These are phyloP conservation scores for Misopates orontium DNA, from an alignment of 257 asterid species.

Conservation along the genomic window DNA sequence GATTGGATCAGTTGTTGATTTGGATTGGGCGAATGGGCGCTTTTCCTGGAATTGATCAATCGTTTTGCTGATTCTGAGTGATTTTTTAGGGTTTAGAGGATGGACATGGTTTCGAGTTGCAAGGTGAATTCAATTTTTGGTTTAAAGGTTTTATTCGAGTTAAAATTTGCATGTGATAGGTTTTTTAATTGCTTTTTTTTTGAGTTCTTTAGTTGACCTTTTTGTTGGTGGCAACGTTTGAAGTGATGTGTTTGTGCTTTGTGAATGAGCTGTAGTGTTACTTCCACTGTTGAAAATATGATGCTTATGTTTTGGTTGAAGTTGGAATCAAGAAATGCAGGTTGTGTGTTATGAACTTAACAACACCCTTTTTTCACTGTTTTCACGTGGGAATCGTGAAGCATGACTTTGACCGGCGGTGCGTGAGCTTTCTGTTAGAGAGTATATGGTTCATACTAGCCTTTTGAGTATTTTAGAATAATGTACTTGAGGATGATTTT, in stretches of 20 bases:
- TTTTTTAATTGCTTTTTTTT: constrained; percentile 13
- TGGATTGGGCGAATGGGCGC: constrained; percentile 30
- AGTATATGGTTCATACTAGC: background rate
- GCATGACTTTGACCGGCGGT: background rate
- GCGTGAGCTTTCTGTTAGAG: background rate
- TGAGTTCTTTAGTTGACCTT: constrained; percentile 1
- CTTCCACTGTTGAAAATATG: constrained; percentile 6
- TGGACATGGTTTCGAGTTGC: constrained; percentile 85
- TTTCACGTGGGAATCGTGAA: background rate
- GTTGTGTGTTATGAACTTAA: no score
- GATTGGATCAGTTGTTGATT: constrained; percentile 38
- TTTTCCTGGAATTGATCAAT: constrained; percentile 32
- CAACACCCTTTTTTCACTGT: no score
- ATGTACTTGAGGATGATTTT: background rate
- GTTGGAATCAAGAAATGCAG: background rate
- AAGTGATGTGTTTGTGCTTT: no score
- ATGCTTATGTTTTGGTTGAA: background rate
- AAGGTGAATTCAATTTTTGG: constrained; percentile 48
- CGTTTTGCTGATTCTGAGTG: constrained; percentile 31
- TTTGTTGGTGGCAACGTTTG: background rate
- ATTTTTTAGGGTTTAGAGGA: constrained; percentile 37
- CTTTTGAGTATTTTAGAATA: background rate
- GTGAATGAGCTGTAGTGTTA: background rate
- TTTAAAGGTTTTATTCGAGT: constrained; percentile 4
- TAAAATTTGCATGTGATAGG: constrained; percentile 5